Base-by-base conservation (phyloP, 2,329 filamentous ascomycete genomes). In the Zymoseptoria ardabiliae region DNA sequence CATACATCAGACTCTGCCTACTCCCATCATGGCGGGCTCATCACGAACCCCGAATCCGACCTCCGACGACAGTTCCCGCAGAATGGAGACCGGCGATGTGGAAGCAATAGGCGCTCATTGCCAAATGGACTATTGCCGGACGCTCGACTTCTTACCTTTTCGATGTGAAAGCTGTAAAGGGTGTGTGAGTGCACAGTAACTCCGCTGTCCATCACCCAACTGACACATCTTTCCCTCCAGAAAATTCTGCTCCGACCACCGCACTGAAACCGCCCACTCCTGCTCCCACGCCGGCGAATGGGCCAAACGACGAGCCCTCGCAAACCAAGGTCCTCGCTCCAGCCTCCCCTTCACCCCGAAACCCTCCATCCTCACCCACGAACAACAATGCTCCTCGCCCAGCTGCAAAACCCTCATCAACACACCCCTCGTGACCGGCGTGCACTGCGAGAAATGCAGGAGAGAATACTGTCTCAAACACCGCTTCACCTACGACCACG, bases 121-220 rank as follows among this genome's bases (percentile, higher is more conserved):
- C 82, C 86, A 97, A 74, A 87, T 89, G 76, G 80, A 88, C 65
- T 95, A 91, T 80, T 99, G 94, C 81, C 88, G 92, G 73, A 89
- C 94, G 72, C 89, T 97, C 61, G 94, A 97, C 76, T 97, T 99
- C 75, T 85, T 99, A 4, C 94, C 94, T 3, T 97, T 97, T 75
- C 83, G 86, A 71, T 99, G 94, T 78, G 90, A 95, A 73, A 94
- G 89, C 67, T 99, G 94, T 77, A 83, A 78, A 69, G 80, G 81
- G 77, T 80, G 69, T 49, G 71, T 66, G 11, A 54, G 59, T 53
- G n/a, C n/a, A 8, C 28, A 22, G 23, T 50, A 23, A 54, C 49
- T 35, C 19, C 17, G 30, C 19, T 20, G 10, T 20, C 20, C 13
- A 45, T 1, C 17, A 22, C 21, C 49, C 6, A 8, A 19, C 48